Evolutionary conservation across 1,284 basidiomycete species (phyloP).

Genomic region (Puccinia sorghi): DNA sequence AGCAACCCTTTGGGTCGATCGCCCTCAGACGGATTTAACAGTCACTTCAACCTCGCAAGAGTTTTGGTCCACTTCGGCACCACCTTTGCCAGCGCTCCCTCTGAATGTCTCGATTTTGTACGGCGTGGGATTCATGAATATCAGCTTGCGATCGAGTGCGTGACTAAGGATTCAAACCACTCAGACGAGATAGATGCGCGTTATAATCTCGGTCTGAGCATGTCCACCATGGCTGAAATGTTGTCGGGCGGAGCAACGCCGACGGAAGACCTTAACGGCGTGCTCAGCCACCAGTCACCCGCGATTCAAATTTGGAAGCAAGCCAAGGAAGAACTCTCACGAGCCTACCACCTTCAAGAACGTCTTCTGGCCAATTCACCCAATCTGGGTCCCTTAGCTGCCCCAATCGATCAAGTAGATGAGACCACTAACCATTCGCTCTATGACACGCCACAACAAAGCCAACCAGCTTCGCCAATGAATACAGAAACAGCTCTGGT

Average conservation of each 20-base stretch:
- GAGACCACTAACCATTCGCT: neutral
- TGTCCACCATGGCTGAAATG: slow-evolving; percentile 27
- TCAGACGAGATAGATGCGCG: slow-evolving; percentile 29
- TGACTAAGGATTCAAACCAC: neutral
- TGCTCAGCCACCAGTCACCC: neutral
- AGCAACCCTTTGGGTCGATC: slow-evolving; percentile 1
- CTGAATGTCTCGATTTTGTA: slow-evolving; percentile 4
- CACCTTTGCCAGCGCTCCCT: slow-evolving; percentile 9
- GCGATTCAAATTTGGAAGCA: slow-evolving; percentile 17
- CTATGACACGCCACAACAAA: neutral
- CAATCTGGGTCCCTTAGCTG: neutral
- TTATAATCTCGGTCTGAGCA: slow-evolving; percentile 19
- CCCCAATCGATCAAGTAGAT: neutral
- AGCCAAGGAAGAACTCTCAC: slow-evolving; percentile 5
- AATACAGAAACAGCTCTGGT: slow-evolving; percentile 14
- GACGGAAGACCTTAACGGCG: neutral
- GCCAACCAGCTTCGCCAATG: neutral
- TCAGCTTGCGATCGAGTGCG: neutral
- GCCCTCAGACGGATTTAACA: slow-evolving; percentile 3
- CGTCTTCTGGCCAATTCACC: slow-evolving; percentile 3
- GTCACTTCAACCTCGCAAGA: slow-evolving; percentile 37
- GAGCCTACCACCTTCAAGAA: slow-evolving; percentile 36
- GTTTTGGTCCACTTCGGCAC: slow-evolving; percentile 15
- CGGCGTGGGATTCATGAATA: slow-evolving; percentile 19
- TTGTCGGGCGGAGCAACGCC: slow-evolving; percentile 10